Evolutionary conservation across 129 eudicot species (phyloP).

Genomic region (Kitagawia praeruptora): DNA sequence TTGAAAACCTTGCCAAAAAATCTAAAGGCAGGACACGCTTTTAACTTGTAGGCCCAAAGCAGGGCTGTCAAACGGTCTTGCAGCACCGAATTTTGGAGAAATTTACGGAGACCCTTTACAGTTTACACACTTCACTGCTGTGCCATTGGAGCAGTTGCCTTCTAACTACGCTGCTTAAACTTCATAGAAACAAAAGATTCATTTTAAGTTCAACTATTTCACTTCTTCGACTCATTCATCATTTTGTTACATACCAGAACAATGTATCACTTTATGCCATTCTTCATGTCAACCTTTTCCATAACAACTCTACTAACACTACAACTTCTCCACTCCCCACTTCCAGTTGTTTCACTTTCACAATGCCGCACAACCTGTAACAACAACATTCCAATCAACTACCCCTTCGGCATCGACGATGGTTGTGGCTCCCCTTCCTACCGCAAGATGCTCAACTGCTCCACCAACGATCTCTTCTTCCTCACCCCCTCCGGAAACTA

Average conservation of each 20-base stretch:
- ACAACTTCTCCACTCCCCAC: neutral
- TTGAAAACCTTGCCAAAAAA: no score
- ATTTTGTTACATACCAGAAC: neutral
- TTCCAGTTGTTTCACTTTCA: constrained; percentile 16
- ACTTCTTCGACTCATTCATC: neutral
- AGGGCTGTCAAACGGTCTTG: constrained; percentile 10
- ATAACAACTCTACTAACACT: neutral
- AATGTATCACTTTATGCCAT: neutral
- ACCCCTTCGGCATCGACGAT: constrained; percentile 77
- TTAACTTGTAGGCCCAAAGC: neutral
- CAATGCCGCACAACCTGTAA: constrained; percentile 63
- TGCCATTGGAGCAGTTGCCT: no score
- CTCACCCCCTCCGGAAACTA: constrained; percentile 76
- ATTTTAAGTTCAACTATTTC: no score
- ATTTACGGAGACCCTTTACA: constrained; percentile 9
- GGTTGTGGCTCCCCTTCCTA: constrained; percentile 86
- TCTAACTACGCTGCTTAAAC: no score
- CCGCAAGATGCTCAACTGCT: constrained; percentile 71
- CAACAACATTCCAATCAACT: constrained; percentile 54
- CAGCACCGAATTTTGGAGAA: constrained; percentile 16
- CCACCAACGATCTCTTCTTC: constrained; percentile 57
- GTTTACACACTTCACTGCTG: neutral
- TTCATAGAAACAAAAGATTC: no score
- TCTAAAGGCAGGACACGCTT: neutral
- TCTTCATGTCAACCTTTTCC: neutral